phyloP scores from a whole-genome alignment of 495 filamentous ascomycete species.

The Letharia lupina region DNA sequence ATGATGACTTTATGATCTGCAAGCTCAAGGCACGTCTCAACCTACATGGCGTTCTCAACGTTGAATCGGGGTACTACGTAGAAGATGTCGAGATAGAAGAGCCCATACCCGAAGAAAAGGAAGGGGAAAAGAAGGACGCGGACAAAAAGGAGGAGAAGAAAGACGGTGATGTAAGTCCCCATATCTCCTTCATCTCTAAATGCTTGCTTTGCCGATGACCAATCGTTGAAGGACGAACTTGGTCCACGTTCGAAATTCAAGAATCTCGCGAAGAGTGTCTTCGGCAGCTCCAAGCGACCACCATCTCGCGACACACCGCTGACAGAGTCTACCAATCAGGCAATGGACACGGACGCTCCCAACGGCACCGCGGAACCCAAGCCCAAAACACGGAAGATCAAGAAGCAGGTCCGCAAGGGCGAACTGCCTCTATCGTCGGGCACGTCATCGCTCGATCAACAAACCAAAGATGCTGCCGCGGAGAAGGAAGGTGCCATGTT shows the following conservation, averaged over 20 bases:
- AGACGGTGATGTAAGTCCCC: conserved; percentile 60
- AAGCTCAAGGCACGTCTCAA: conserved; percentile 98
- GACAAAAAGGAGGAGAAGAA: conserved; percentile 48
- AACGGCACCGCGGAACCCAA: conserved; percentile 61
- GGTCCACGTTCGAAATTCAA: conserved; percentile 22
- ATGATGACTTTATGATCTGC: conserved; percentile 97
- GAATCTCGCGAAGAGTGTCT: conserved; percentile 22
- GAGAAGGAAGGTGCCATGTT: conserved; percentile 88
- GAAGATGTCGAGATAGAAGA: conserved; percentile 98
- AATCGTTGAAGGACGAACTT: conserved; percentile 13
- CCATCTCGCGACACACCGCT: conserved; percentile 23
- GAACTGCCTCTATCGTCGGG: conserved; percentile 81
- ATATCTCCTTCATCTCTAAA: conserved; percentile 1
- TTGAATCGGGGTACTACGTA: conserved; percentile 95
- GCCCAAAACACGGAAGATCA: conserved; percentile 94
- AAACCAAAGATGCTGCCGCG: conserved; percentile 51
- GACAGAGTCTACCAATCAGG: conserved; percentile 43
- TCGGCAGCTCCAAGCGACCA: conserved; percentile 21
- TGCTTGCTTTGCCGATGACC: conserved; percentile 13
- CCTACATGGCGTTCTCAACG: conserved; percentile 90
- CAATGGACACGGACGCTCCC: conserved; percentile 77
- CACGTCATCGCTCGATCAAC: conserved; percentile 67
- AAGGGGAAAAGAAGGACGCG: conserved; percentile 35
- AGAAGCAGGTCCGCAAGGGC: conserved; percentile 98
- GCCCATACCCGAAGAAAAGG: conserved; percentile 57